Evolutionary conservation across 352 stramenopile genomes (phyloP).

Genomic region (Pythium dissimile): DNA sequence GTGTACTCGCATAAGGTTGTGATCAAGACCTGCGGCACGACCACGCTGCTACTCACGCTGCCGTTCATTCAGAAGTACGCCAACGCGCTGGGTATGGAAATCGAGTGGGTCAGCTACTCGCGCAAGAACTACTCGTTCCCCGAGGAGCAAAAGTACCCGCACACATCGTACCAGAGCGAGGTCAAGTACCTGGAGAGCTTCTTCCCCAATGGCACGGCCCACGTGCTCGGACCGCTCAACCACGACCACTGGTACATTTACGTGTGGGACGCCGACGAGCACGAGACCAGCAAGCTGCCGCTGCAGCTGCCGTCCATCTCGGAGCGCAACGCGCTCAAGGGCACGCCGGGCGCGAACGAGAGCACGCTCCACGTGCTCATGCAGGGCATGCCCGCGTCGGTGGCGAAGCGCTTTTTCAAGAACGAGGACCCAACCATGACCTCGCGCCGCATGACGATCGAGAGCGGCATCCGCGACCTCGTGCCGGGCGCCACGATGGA

Average conservation of each 20-base stretch:
- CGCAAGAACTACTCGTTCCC: slow-evolving; percentile 99
- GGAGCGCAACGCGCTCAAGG: slow-evolving; percentile 16
- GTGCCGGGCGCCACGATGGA: slow-evolving; percentile 95
- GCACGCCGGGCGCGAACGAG: slow-evolving; percentile 35
- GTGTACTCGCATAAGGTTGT: slow-evolving; percentile 98
- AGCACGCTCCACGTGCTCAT: slow-evolving; percentile 83
- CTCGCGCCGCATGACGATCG: slow-evolving; percentile 90
- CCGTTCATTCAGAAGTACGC: slow-evolving; percentile 82
- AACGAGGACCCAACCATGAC: slow-evolving; percentile 58
- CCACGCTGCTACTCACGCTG: slow-evolving; percentile 94
- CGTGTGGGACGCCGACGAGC: slow-evolving; percentile 92
- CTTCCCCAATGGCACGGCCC: slow-evolving; percentile 81
- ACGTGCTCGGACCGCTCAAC: slow-evolving; percentile 93
- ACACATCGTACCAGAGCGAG: slow-evolving; percentile 96
- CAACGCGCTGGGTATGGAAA: slow-evolving; percentile 89
- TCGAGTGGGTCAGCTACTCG: slow-evolving; percentile 98
- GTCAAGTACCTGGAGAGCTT: slow-evolving; percentile 94
- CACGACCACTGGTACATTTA: slow-evolving; percentile 99
- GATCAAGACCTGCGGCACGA: slow-evolving; percentile 99
- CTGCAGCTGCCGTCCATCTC: slow-evolving; percentile 9
- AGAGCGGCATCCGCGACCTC: slow-evolving; percentile 94
- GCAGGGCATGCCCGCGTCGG: slow-evolving; percentile 82
- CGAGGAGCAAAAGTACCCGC: slow-evolving; percentile 96
- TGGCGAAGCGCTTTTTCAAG: slow-evolving; percentile 88
- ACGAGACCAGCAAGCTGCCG: slow-evolving; percentile 28